phyloP scores from a whole-genome alignment of 495 filamentous ascomycete species.

The Chlorociboria aeruginascens region DNA sequence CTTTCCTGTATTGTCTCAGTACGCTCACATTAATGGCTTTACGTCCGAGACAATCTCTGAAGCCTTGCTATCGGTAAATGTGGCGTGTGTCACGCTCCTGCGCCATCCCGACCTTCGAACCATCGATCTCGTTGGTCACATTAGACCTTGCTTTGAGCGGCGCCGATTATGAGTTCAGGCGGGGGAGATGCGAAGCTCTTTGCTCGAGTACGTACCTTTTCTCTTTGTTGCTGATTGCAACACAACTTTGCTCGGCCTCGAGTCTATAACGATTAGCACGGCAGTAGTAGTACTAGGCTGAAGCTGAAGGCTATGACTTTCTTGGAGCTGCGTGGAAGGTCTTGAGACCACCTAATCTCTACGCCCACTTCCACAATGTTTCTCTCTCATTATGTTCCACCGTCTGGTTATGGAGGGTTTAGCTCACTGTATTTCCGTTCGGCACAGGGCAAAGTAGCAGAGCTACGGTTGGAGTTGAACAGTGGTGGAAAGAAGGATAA shows the following conservation, averaged over 20 bases:
- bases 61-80: conserved; percentile 12
- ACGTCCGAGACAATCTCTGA: conserved; percentile 8
- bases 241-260: neutral
- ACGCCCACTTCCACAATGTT: conserved; percentile 30
- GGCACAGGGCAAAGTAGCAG: conserved; percentile 92
- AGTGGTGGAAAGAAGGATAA: conserved; percentile 97
- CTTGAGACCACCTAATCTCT: neutral
- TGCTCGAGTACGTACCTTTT: conserved; percentile 69
- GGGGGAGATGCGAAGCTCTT: conserved; percentile 98
- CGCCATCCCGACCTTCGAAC: conserved; percentile 19
- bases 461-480: conserved; percentile 89
- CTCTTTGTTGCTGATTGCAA: neutral
- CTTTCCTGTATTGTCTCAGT: conserved; percentile 5
- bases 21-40: conserved; percentile 17
- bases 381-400: conserved; percentile 25
- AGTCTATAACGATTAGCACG: neutral
- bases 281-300: neutral
- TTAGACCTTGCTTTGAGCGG: neutral
- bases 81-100: conserved; percentile 21
- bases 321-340: no score
- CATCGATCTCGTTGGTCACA: conserved; percentile 22
- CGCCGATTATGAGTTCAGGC: conserved; percentile 55
- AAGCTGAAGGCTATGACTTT: neutral
- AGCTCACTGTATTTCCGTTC: conserved; percentile 18
- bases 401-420: conserved; percentile 10